These are phyloP conservation scores for Entelexis sorbosivorans DNA, from an alignment of 1,139 yeast genomes.

Conservation along the genomic window DNA sequence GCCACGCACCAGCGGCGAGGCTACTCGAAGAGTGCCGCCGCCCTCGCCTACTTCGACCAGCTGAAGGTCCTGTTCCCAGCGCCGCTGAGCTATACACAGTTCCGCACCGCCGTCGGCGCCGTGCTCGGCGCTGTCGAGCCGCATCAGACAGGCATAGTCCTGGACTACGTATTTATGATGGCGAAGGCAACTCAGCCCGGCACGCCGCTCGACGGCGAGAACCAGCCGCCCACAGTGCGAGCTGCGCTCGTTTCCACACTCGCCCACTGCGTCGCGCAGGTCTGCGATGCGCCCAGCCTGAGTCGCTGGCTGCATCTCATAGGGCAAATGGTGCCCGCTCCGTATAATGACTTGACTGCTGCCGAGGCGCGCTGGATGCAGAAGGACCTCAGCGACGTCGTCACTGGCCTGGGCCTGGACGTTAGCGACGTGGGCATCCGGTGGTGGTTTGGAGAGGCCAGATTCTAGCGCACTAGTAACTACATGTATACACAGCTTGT, in stretches of 20 bases:
- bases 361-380: constrained; percentile 32
- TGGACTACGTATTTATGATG: constrained; percentile 34
- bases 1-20: constrained; percentile 9
- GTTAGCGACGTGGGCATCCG: constrained; percentile 50
- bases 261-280: constrained; percentile 45
- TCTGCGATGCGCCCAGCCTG: constrained; percentile 37
- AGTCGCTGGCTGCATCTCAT: constrained; percentile 41
- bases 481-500: no score
- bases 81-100: constrained; percentile 45
- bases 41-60: constrained; percentile 29
- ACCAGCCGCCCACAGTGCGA: constrained; percentile 34
- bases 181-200: constrained; percentile 27
- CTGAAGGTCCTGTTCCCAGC: constrained; percentile 46
- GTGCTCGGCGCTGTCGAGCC: constrained; percentile 45
- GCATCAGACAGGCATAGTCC: constrained; percentile 38
- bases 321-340: constrained; percentile 34
- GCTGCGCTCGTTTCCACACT: constrained; percentile 44
- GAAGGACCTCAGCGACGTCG: constrained; percentile 33
- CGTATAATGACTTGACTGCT: constrained; percentile 15
- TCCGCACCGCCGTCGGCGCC: constrained; percentile 42
- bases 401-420: constrained; percentile 43
- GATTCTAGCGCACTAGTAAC: no score
- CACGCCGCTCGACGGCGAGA: constrained; percentile 25
- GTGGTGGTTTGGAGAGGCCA: constrained; percentile 37
- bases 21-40: constrained; percentile 6